These are phyloP conservation scores for Lanmaoa pseudosensibilis DNA, from an alignment of 768 basidiomycete genomes.

Conservation along the genomic window DNA sequence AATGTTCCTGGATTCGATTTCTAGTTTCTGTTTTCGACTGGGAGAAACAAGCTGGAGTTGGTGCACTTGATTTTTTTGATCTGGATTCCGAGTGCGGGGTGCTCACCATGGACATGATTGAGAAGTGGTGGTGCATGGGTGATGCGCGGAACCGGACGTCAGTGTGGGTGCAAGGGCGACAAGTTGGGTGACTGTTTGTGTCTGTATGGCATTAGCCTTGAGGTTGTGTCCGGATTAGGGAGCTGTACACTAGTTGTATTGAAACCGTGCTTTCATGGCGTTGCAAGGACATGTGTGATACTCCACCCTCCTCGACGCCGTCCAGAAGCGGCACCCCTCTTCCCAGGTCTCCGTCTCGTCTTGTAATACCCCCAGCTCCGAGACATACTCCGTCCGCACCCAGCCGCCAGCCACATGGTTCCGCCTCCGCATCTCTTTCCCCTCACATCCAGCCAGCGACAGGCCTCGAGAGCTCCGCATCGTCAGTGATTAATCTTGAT, in stretches of 20 bases:
- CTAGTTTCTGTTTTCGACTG: slow-evolving; percentile 51
- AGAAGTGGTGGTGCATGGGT: slow-evolving; percentile 92
- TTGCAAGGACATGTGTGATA: slow-evolving; percentile 26
- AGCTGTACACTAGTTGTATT: neutral
- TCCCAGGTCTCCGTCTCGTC: slow-evolving; percentile 48
- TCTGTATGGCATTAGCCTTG: slow-evolving; percentile 13
- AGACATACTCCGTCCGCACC: slow-evolving; percentile 57
- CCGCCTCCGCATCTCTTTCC: slow-evolving; percentile 32
- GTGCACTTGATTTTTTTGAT: slow-evolving; percentile 72
- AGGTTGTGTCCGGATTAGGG: neutral
- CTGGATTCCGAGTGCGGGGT: slow-evolving; percentile 10
- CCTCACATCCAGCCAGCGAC: slow-evolving; percentile 31
- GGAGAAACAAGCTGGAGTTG: slow-evolving; percentile 45
- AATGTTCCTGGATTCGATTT: neutral
- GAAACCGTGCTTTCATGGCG: slow-evolving; percentile 1
- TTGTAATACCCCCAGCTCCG: slow-evolving; percentile 50
- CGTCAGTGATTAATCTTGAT: slow-evolving; percentile 68
- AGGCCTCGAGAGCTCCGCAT: slow-evolving; percentile 62
- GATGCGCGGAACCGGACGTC: slow-evolving; percentile 60
- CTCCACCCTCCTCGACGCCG: slow-evolving; percentile 32
- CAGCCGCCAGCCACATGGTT: slow-evolving; percentile 52
- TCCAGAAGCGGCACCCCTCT: slow-evolving; percentile 40
- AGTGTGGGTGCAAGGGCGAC: slow-evolving; percentile 76
- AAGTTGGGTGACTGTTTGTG: slow-evolving; percentile 17
- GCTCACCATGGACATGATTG: slow-evolving; percentile 55